Base-by-base conservation (phyloP, 2,329 filamentous ascomycete species). In the Diplodia corticola region DNA sequence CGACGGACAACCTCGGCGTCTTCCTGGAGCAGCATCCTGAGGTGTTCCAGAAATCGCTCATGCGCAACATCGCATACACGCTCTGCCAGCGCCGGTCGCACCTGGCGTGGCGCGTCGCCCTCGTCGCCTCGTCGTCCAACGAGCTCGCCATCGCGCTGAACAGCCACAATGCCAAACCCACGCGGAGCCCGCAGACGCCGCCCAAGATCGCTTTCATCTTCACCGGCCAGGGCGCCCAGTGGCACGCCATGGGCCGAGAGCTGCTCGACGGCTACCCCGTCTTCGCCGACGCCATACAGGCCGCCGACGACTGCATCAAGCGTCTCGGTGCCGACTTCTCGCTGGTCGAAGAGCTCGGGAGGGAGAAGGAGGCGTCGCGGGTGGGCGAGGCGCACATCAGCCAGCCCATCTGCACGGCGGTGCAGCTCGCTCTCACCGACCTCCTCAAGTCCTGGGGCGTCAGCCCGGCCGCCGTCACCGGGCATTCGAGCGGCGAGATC, bases 181-280 rank as follows among this genome's bases (percentile, higher is more conserved):
- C 26, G 13, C 35, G 64, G 1, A 40, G 51, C 12, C 37, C 54
- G 9, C 44, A 40, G n/a, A 2, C 4, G 1, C 33, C 44, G 4
- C 55, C 57, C 33, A 65, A 66, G 50, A 20, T 69, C 5, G 68
- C 63, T 10, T 69, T 71, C 40, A 69, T 75, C 1, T 77, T 75
- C 68, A 77, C 73, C 1, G 75, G 75, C 1, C 74, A 77, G 67
- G 74, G 75, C 10, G 74, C 74, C 2, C 73, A 75, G 46, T 76
- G 70, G 68, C 30, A 33, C 22, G 60, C 64, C 3, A 66, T 66
- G 67, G 68, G 67, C 15, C 67, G 69, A 17, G 66, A 68, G 28
- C 67, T 70, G 22, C 63, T 63, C 33, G 64, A 68, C 4, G 35
- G 44, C 24, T 68, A 69, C 30, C 49, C 49, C 0, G 59, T 64